Evolutionary conservation across 768 basidiomycete genomes (phyloP), one percentile per base, ranked within the genome.

Genomic region (Mycena crocata): DNA sequence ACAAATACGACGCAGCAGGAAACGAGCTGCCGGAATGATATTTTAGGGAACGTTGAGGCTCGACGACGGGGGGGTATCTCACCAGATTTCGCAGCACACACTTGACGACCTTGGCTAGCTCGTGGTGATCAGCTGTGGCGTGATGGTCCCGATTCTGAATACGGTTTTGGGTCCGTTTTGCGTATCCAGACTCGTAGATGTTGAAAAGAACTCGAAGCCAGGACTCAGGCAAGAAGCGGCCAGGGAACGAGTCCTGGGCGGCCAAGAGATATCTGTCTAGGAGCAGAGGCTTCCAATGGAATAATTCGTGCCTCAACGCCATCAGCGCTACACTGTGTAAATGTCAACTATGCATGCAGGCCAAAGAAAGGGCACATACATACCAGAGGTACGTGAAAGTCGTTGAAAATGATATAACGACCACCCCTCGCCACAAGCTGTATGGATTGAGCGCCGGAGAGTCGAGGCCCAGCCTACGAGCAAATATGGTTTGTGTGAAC

Each of bases 371-470:
- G 2, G 21, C 6, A 3, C 40, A 7, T 3, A 3, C 40, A 7
- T 39, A 64, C 63, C 46, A 57, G 2, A 64, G 13, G 37, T 64
- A 64, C 3, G 62, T 64, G 39, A 23, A 21, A 26, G 28, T 64
- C 3, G 62, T 57, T 21, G 54, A 50, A 35, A 50, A 14, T 42
- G 62, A 56, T 5, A 64, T 64, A 2, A 64, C 62, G 31, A 64
- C 55, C 1, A 64, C 62, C 10, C 62, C 62, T 2, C 62, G 54
- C 62, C 55, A 64, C 9, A 64, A 35, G 48, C 62, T 64, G 46
- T 64, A 64, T 19, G 55, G 55, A 57, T 64, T 64, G 46, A 64
- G 62, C 14, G 46, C 55, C 2, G 62, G 55, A 32, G 62, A 64
- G 32, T 64, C 48, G 30, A 64, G 46, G 26, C 31, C n/a, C 17